Evolutionary conservation across 108 stramenopile genomes (phyloP).

Genomic region (Fragilaria radians): DNA sequence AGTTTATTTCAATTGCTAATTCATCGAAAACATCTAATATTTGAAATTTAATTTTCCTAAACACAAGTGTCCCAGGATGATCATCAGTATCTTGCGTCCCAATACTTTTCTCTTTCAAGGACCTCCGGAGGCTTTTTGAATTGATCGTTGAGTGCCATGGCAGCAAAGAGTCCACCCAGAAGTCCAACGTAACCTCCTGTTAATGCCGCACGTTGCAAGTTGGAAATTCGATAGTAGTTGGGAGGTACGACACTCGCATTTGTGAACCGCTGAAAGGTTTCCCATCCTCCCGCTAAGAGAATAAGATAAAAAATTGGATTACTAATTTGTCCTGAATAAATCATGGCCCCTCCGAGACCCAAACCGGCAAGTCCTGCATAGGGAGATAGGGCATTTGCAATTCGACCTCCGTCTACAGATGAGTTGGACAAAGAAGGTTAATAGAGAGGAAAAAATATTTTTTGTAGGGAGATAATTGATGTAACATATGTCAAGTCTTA

Average conservation of each 20-base stretch:
- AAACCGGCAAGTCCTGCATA: slow-evolving; percentile 76
- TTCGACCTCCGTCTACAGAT: slow-evolving; percentile 88
- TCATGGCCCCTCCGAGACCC: slow-evolving; percentile 64
- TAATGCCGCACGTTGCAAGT: slow-evolving; percentile 31
- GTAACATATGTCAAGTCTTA: no score
- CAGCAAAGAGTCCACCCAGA: slow-evolving; percentile 57
- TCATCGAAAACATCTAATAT: no score
- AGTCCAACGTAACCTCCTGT: slow-evolving; percentile 77
- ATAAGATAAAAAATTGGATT: slow-evolving; percentile 92
- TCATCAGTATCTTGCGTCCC: slow-evolving; percentile 5
- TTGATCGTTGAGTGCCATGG: slow-evolving; percentile 75
- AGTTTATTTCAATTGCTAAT: no score
- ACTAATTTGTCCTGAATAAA: slow-evolving; percentile 56
- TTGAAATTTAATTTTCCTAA: no score
- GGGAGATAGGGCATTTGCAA: slow-evolving; percentile 77
- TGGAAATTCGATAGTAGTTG: slow-evolving; percentile 68
- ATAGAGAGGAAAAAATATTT: no score
- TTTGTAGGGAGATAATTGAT: no score
- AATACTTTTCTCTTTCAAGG: slow-evolving; percentile 29
- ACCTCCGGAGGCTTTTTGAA: slow-evolving; percentile 71
- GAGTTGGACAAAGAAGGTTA: no score
- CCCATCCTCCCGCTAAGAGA: slow-evolving; percentile 70
- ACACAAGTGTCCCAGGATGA: no score
- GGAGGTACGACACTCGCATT: slow-evolving; percentile 56
- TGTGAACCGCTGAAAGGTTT: slow-evolving; percentile 75